Evolutionary conservation across 352 stramenopile genomes (phyloP), one percentile per base, ranked within the genome.

Genomic region (Phytophthora pistaciae): DNA sequence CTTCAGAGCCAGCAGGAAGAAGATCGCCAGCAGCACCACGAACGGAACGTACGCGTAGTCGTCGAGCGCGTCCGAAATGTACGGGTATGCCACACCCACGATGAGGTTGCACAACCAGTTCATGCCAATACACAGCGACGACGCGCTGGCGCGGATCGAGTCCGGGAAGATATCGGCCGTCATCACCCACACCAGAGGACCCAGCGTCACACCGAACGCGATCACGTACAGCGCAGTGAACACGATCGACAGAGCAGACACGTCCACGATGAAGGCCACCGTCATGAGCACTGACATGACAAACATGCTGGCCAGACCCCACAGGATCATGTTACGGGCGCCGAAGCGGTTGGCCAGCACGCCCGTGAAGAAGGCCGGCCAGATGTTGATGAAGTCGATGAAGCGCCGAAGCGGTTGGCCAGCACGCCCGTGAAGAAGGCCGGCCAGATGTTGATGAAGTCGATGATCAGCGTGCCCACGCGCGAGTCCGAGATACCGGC

Each of bases 51-150:
- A 83, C 11, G 60, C 61, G 14, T 79, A 73, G 72, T 83, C 64
- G 18, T 63, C 40, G 3, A 84, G 69, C 0, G 70, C 78, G 50
- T 75, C 73, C 7, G 74, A 74, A 36, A 85, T 72, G 72, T 83
- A 87, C 40, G 82, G 84, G 56, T 80, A 91, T 14, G 70, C 64
- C 16, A 88, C 64, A 8, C 82, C 82, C n/a, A 87, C 69, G 31
- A 80, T 27, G 13, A 90, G 68, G 66, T 86, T 89, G 61, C 60
- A 83, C 13, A 75, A 23, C 71, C 71, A 91, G 67, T 86, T 88
- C 40, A 60, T 65, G 23, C 80, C 72, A 23, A 84, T 80, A 10
- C 60, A 75, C 20, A 75, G 56, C 56, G 68, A 75, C 3, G 68
- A 75, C 13, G 68, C 68, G 27, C 68, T 75, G 25, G 68, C 61